phyloP scores from a whole-genome alignment of 352 stramenopile species.

The Phytophthora cactorum region DNA sequence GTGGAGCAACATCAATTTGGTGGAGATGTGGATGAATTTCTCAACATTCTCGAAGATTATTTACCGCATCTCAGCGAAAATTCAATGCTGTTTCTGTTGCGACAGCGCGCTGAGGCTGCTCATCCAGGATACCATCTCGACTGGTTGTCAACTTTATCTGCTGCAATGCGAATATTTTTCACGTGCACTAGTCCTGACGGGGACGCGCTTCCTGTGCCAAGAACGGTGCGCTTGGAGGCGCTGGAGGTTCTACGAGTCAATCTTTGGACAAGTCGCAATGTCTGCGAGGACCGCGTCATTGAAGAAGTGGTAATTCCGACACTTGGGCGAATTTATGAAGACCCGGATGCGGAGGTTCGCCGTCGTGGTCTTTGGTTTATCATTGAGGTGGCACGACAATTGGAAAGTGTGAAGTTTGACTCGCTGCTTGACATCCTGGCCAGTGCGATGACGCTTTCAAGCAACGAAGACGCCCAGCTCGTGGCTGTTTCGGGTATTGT shows the following conservation, averaged over 20 bases:
- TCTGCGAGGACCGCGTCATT: conserved; percentile 86
- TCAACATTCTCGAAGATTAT: conserved; percentile 77
- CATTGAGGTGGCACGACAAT: conserved; percentile 66
- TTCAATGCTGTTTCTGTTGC: conserved; percentile 67
- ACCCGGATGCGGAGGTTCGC: conserved; percentile 66
- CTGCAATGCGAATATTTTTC: conserved; percentile 74
- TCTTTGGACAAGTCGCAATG: conserved; percentile 75
- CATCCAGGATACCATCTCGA: conserved; percentile 73
- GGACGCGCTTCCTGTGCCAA: conserved; percentile 39
- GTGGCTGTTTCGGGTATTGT: conserved; percentile 64
- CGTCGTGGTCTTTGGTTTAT: conserved; percentile 66
- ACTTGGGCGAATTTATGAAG: conserved; percentile 74
- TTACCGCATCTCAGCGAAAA: conserved; percentile 64
- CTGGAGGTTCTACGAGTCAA: conserved; percentile 77
- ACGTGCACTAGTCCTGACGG: conserved; percentile 39
- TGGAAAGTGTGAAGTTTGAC: conserved; percentile 88
- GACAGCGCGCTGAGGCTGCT: conserved; percentile 59
- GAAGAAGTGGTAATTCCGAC: conserved; percentile 84
- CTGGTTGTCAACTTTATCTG: conserved; percentile 68
- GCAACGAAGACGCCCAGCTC: conserved; percentile 71
- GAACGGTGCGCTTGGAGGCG: conserved; percentile 66
- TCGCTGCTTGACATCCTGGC: conserved; percentile 80
- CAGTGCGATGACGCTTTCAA: conserved; percentile 67
- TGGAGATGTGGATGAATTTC: conserved; percentile 78
- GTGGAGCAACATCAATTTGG: conserved; percentile 63